Base-by-base conservation (phyloP, 1,139 yeast species). In the Meyerozyma sp. region DNA sequence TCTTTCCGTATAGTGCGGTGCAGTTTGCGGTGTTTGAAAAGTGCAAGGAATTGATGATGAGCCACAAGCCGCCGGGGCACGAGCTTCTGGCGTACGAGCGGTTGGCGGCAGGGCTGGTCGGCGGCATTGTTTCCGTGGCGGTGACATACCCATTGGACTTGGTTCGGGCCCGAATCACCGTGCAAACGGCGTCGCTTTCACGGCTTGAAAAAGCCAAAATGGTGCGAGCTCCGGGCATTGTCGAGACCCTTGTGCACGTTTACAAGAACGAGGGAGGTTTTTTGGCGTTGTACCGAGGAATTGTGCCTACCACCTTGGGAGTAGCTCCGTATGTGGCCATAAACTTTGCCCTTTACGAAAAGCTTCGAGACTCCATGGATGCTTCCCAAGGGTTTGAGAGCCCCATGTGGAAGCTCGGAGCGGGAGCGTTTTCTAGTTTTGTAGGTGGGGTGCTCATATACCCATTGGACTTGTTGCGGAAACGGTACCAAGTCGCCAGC, bases 241-340 rank as follows among this genome's bases (percentile, higher is more conserved):
- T 76, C 63, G 67, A 71, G 25, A 75, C 90, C 2, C 63, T 86
- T 44, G 56, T 55, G 35, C 70, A 74, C 23, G 89, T 90, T 18
- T 86, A 84, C 62, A 56, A 57, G 11, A 75, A 74, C 14, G 98
- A 93, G 64, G 98, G 98, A 26, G 96, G 96, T 0, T 29, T 88
- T 6, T 49, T 62, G 5, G 96, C 93, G 0, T 70, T 91, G 16
- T 93, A 88, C 59, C 73, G 93, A 44, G 98, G 98, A 4, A 70
- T 91, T 8, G 70, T 84, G 47, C 97, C 98, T 6, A 91, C 98
- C 0, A 80, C 91, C 2, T 65, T 88, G 50, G 98, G 98, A 1
- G 97, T 93, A 11, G 97, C 96, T 1, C 98, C 98, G 1, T 93
- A 91, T 56, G 97, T 89, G 37, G 96, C 96, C 3, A 75, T 93